A percentile compares a stretch with the other conserved stretches of the same genome.
Evolutionary conservation across 371 early-diverging fungal species (phyloP).

Genomic region (Amoeboaphelidium protococcarum): DNA sequence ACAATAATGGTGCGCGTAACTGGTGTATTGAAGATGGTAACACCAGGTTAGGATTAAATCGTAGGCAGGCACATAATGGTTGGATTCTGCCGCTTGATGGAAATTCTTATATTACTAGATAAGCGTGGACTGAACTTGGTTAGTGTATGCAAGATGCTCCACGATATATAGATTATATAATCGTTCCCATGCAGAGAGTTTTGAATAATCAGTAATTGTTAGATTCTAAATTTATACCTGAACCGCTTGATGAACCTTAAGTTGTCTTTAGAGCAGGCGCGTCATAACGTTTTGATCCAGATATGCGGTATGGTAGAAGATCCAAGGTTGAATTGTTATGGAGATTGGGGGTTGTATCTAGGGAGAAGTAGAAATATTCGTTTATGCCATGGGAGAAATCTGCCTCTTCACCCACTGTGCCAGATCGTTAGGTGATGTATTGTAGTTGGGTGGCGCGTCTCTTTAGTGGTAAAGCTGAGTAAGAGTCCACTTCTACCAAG

Average conservation of each 20-base stretch:
- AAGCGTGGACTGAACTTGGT: constrained; percentile 27
- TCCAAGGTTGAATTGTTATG: constrained; percentile 36
- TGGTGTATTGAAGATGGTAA: constrained; percentile 27
- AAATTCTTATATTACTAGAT: constrained; percentile 28
- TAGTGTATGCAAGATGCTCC: constrained; percentile 17
- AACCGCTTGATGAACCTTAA: constrained; percentile 35
- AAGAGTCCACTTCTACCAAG: constrained; percentile 33
- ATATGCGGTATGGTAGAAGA: constrained; percentile 40
- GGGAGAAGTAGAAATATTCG: constrained; percentile 28
- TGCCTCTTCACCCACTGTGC: not conserved
- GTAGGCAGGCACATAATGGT: too few species aligned
- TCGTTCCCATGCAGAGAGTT: constrained; percentile 35
- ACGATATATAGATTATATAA: constrained; percentile 28
- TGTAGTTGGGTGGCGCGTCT: not conserved
- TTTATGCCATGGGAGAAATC: constrained; percentile 23
- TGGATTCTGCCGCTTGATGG: constrained; percentile 46
- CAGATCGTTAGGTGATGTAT: not conserved
- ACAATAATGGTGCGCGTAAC: constrained; percentile 42
- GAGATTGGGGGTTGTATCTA: constrained; percentile 29
- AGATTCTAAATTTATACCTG: constrained; percentile 25
- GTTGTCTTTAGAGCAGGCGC: constrained; percentile 33
- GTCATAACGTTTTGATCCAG: constrained; percentile 24
- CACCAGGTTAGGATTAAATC: constrained; percentile 17
- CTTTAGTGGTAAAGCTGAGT: constrained; percentile 26
- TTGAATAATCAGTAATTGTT: constrained; percentile 28